A percentile compares a stretch with the other conserved stretches of the same genome.
These are phyloP conservation scores for Rhizopogon vinicolor DNA, from an alignment of 768 basidiomycete species.

Conservation along the genomic window DNA sequence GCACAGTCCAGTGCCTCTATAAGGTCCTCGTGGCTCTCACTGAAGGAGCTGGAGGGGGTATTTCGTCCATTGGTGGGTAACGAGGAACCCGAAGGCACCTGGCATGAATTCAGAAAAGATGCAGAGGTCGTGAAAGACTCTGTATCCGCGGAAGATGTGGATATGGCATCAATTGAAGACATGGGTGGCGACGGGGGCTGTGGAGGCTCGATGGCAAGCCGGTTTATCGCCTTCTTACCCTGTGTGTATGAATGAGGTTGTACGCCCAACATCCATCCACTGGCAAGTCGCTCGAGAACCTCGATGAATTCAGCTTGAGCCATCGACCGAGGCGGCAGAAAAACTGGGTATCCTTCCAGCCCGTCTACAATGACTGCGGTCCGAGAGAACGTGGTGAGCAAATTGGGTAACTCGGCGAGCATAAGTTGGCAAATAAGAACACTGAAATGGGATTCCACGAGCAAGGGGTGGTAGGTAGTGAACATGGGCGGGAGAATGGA, in stretches of 20 bases:
- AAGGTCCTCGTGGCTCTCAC: slow-evolving; percentile 32
- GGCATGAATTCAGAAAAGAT: slow-evolving; percentile 20
- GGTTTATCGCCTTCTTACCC: slow-evolving; percentile 30
- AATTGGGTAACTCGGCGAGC: slow-evolving; percentile 64
- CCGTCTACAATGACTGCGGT: slow-evolving; percentile 71
- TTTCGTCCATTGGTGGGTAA: slow-evolving; percentile 21
- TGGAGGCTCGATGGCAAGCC: slow-evolving; percentile 42
- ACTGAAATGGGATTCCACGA: slow-evolving; percentile 84
- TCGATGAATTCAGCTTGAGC: slow-evolving; percentile 88
- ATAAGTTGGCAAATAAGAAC: slow-evolving; percentile 72
- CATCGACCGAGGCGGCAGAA: slow-evolving; percentile 84
- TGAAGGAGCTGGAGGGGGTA: slow-evolving; percentile 10
- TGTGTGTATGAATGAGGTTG: slow-evolving; percentile 49
- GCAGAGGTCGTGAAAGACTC: slow-evolving; percentile 14
- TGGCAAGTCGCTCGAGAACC: slow-evolving; percentile 73
- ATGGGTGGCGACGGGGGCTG: slow-evolving; percentile 21
- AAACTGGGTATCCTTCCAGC: slow-evolving; percentile 85
- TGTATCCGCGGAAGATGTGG: slow-evolving; percentile 20
- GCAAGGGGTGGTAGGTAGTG: slow-evolving; percentile 87
- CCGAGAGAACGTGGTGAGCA: slow-evolving; percentile 62
- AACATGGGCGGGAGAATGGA: slow-evolving; percentile 47
- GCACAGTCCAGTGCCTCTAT: slow-evolving; percentile 58
- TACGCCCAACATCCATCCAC: slow-evolving; percentile 67
- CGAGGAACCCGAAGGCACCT: slow-evolving; percentile 2
- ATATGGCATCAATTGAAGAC: slow-evolving; percentile 18